phyloP scores from a whole-genome alignment of 805 yeast species.

The Cyberlindnera maclurae region DNA sequence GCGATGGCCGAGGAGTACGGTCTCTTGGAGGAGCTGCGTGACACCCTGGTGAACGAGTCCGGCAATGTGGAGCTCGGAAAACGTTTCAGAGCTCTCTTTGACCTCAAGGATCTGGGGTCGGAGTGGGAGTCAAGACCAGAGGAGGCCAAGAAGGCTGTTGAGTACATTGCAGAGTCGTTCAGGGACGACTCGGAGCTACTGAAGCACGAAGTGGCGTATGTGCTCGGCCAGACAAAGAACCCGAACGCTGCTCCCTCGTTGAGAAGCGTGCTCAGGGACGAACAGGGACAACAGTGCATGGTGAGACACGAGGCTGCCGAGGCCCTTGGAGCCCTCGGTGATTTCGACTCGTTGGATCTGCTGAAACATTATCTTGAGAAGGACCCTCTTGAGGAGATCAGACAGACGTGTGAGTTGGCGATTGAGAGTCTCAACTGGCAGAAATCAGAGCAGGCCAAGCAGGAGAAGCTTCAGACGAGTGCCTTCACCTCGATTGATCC shows the following conservation, averaged over 20 bases:
- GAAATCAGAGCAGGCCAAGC: conserved; percentile 54
- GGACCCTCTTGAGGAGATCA: conserved; percentile 81
- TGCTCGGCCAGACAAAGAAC: conserved; percentile 91
- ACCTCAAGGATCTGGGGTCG: conserved; percentile 77
- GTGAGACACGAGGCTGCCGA: conserved; percentile 99
- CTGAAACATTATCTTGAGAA: conserved; percentile 55
- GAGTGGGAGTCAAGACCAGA: conserved; percentile 48
- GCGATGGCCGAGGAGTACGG: conserved; percentile 23
- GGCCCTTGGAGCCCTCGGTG: conserved; percentile 95
- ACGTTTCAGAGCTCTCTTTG: conserved; percentile 92
- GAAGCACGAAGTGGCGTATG: conserved; percentile 97
- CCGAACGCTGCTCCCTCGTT: conserved; percentile 68
- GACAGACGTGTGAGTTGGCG: conserved; percentile 97
- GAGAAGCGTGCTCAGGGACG: conserved; percentile 59
- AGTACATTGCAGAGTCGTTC: conserved; percentile 82
- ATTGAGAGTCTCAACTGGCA: conserved; percentile 94
- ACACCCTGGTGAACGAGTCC: conserved; percentile 52
- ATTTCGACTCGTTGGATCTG: conserved; percentile 58
- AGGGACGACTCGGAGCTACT: conserved; percentile 75
- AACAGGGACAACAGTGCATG: conserved; percentile 74
- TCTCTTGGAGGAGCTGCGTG: conserved; percentile 62
- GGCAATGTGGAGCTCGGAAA: conserved; percentile 74
- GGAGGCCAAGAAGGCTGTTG: conserved; percentile 60
- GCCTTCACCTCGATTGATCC: conserved; percentile 90
- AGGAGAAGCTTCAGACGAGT: conserved; percentile 67